phyloP scores from a whole-genome alignment of 2,329 filamentous ascomycete genomes.

The Hymenoscyphus salicellus region DNA sequence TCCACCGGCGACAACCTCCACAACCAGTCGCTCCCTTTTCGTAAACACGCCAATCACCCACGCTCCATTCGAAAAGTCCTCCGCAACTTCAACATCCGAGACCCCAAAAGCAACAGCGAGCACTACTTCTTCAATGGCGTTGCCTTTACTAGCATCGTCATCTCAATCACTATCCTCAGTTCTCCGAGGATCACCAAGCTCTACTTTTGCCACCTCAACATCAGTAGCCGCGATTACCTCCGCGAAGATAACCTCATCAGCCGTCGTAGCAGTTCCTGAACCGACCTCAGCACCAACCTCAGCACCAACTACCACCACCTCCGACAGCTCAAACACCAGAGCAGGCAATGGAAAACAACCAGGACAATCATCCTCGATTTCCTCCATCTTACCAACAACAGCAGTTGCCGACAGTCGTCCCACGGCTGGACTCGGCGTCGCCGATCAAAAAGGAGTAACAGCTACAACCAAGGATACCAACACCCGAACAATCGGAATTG shows the following conservation, averaged over 20 bases:
- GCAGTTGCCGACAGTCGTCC: background rate
- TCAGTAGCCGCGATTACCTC: background rate
- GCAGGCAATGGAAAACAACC: background rate
- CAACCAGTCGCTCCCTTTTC: background rate
- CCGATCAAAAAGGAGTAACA: background rate
- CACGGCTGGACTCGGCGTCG: background rate
- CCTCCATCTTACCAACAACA: background rate
- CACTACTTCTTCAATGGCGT: background rate
- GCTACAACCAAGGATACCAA: background rate
- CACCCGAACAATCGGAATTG: background rate
- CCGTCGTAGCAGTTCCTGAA: background rate
- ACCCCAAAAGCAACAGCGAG: background rate
- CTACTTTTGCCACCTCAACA: background rate
- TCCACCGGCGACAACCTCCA: background rate
- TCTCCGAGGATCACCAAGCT: background rate
- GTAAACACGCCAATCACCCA: background rate
- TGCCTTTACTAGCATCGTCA: background rate
- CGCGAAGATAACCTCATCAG: background rate
- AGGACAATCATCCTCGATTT: background rate
- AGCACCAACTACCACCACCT: background rate
- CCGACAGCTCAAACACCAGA: background rate
- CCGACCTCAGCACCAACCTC: background rate
- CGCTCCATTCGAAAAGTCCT: background rate
- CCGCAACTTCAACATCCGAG: background rate
- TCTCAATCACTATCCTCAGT: background rate